A percentile compares a stretch with the other conserved stretches of the same genome.
These are phyloP conservation scores for Lachancea lanzarotensis DNA, from an alignment of 805 yeast genomes.

Conservation along the genomic window DNA sequence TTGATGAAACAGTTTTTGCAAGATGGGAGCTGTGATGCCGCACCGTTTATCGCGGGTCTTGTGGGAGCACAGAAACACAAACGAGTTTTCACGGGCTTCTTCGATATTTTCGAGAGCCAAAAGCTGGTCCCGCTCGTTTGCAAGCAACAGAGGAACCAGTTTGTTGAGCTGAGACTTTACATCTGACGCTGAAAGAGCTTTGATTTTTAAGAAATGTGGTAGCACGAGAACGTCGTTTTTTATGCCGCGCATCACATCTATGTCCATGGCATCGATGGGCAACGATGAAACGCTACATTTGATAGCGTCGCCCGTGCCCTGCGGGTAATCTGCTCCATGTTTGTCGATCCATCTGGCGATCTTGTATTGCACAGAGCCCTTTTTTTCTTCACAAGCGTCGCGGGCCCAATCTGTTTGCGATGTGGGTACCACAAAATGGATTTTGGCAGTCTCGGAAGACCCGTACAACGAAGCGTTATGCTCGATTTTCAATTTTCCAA, in stretches of 20 bases:
- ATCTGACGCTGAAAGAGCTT: slow-evolving; percentile 39
- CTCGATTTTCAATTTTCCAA: slow-evolving; percentile 26
- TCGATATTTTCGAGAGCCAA: slow-evolving; percentile 30
- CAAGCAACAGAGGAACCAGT: slow-evolving; percentile 38
- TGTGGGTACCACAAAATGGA: slow-evolving; percentile 77
- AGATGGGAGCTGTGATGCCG: slow-evolving; percentile 87
- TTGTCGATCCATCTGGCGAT: slow-evolving; percentile 37
- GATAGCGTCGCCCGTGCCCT: slow-evolving; percentile 26
- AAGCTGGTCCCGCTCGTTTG: slow-evolving; percentile 15
- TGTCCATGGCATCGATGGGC: slow-evolving; percentile 41
- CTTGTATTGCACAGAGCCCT: slow-evolving; percentile 41
- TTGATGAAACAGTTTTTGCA: slow-evolving; percentile 71
- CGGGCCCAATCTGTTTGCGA: slow-evolving; percentile 82
- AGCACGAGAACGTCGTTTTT: slow-evolving; percentile 58
- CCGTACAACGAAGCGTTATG: slow-evolving; percentile 51
- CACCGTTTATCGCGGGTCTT: slow-evolving; percentile 87
- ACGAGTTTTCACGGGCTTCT: slow-evolving; percentile 38
- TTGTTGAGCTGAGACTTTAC: slow-evolving; percentile 40
- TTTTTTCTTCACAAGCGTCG: slow-evolving; percentile 48
- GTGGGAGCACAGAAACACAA: slow-evolving; percentile 81
- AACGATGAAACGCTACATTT: slow-evolving; percentile 44
- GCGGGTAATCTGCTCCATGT: slow-evolving; percentile 26
- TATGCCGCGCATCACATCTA: slow-evolving; percentile 37
- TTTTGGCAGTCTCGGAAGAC: slow-evolving; percentile 58
- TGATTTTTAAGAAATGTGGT: slow-evolving; percentile 71